Percentiles rank a stretch among this genome's conserved stretches.
Evolutionary conservation across 495 filamentous ascomycete species (phyloP).

Genomic region (Peziza echinospora): DNA sequence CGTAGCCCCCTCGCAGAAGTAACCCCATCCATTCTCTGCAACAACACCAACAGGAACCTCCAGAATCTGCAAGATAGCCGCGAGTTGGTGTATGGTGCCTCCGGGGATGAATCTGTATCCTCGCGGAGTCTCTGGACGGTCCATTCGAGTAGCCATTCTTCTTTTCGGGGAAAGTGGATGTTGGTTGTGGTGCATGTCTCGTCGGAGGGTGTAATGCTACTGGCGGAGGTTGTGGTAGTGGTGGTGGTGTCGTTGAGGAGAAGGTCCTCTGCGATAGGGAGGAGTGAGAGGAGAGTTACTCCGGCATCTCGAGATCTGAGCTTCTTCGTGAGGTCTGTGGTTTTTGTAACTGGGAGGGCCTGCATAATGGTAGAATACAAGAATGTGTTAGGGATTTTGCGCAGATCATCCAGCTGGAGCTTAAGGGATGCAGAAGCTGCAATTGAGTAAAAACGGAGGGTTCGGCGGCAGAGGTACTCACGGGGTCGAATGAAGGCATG

Average conservation of each 20-base stretch:
- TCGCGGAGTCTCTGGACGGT: not conserved
- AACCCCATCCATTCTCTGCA: constrained; percentile 2
- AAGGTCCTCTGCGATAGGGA: not conserved
- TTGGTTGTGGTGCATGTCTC: not conserved
- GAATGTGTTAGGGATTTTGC: no score
- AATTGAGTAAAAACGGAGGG: no score
- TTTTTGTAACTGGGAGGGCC: not conserved
- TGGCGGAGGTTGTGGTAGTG: no score
- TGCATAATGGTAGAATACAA: not conserved
- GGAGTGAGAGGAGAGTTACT: not conserved
- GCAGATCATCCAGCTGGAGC: no score
- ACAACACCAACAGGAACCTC: constrained; percentile 9
- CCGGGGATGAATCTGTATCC: not conserved
- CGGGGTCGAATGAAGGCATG: no score
- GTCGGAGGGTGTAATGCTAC: no score
- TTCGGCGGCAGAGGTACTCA: no score
- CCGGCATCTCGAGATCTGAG: not conserved
- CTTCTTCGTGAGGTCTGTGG: not conserved
- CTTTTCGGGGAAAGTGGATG: not conserved
- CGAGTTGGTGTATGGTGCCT: no score
- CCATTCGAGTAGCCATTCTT: not conserved
- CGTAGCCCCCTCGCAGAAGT: constrained; percentile 5
- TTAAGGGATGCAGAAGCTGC: no score
- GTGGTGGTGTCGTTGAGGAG: not conserved
- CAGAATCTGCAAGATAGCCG: constrained; percentile 9